Percentiles rank a stretch among this genome's conserved stretches.
Conservation (phyloP, 2,329 filamentous ascomycete species). For the Fusarium sarcochroum region DNA sequence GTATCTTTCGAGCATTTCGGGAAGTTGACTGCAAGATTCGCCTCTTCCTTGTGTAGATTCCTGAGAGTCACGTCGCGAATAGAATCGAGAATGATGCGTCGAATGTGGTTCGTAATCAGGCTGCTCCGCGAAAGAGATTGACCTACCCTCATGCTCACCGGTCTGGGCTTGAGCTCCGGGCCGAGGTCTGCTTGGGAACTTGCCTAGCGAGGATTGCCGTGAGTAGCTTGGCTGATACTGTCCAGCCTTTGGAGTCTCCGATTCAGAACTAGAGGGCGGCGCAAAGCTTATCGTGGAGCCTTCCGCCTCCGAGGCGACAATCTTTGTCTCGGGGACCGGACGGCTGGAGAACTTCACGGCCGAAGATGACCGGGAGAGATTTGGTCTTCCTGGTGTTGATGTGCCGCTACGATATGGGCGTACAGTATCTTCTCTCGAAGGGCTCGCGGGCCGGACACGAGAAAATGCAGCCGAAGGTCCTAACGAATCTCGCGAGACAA, state of each 20-base stretch:
- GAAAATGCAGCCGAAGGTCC: conserved; percentile 15
- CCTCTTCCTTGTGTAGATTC: conserved; percentile 49
- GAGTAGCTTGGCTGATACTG: conserved; percentile 55
- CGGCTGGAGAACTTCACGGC: conserved; percentile 78
- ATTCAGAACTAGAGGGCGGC: conserved; percentile 50
- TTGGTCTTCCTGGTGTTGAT: conserved; percentile 57
- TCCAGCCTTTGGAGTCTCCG: conserved; percentile 51
- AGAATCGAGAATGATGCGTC: conserved; percentile 46
- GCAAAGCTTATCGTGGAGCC: conserved; percentile 78
- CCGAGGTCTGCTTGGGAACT: conserved; percentile 74
- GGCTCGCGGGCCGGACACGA: conserved; percentile 47
- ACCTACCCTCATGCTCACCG: conserved; percentile 67
- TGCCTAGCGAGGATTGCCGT: conserved; percentile 64
- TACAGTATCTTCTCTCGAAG: conserved; percentile 41
- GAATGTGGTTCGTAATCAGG: conserved; percentile 43
- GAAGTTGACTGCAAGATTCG: conserved; percentile 60
- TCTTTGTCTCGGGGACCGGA: conserved; percentile 77
- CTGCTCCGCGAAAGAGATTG: conserved; percentile 73
- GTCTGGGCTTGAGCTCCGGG: conserved; percentile 72
- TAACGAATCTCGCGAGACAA: conserved; percentile 34
- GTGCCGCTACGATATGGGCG: conserved; percentile 42
- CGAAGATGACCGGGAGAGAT: conserved; percentile 66
- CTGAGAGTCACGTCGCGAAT: conserved; percentile 57
- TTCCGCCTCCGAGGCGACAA: conserved; percentile 72
- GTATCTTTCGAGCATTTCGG: conserved; percentile 61